phyloP scores from a whole-genome alignment of 2,329 filamentous ascomycete species.

The Ciborinia camelliae region DNA sequence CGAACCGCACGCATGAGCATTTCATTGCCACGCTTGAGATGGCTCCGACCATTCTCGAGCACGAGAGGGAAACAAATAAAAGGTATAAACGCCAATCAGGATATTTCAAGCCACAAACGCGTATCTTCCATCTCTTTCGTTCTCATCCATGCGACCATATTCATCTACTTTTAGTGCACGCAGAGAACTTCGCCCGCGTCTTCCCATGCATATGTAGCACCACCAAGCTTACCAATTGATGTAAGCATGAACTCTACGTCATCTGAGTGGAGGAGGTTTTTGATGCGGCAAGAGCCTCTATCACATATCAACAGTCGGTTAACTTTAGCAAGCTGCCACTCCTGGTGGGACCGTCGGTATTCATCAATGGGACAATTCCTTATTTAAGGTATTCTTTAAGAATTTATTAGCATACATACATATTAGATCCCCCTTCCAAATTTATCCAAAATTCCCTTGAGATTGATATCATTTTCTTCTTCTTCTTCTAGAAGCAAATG shows the following conservation, averaged over 20 bases:
- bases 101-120: slow-evolving; percentile 3
- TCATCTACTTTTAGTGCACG: slow-evolving; percentile 50
- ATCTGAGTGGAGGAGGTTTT: slow-evolving; percentile 90
- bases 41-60: not conserved
- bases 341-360: not conserved
- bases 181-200: slow-evolving; percentile 88
- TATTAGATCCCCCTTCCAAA: no score
- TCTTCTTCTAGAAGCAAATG: no score
- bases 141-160: not conserved
- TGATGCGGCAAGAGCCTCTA: slow-evolving; percentile 75
- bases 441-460: no score
- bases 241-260: slow-evolving; percentile 97
- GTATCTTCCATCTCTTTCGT: not conserved
- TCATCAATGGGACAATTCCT: not conserved
- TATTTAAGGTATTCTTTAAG: not conserved
- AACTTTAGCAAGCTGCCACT: not conserved
- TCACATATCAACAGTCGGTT: not conserved
- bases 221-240: slow-evolving; percentile 79
- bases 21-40: not conserved
- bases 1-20: not conserved
- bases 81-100: slow-evolving; percentile 3
- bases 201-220: slow-evolving; percentile 89
- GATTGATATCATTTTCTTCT: no score
- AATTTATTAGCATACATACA: no score
- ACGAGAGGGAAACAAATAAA: not conserved